Evolutionary conservation across 345 rosid genomes (phyloP).

Genomic region (Eucalyptus melliodora): DNA sequence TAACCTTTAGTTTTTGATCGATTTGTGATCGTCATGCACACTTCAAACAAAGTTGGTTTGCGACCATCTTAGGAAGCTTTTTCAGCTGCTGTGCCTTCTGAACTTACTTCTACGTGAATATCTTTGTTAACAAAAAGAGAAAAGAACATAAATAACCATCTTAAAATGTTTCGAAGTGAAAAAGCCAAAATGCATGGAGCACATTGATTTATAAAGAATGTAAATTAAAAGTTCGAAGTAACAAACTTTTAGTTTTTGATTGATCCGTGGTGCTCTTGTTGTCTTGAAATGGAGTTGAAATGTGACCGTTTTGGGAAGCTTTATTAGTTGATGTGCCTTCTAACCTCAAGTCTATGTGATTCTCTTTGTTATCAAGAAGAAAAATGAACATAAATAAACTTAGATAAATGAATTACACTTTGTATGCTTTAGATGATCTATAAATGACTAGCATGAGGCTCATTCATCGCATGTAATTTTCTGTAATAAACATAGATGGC

Average conservation of each 20-base stretch:
- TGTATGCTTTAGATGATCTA: neutral
- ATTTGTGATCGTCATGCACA: neutral
- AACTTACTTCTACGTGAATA: neutral
- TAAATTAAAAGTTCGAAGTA: no score
- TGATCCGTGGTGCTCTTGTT: no score
- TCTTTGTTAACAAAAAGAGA: neutral
- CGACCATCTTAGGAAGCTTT: neutral
- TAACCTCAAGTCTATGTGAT: rapidly evolving
- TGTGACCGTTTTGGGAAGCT: neutral
- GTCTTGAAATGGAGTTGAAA: no score
- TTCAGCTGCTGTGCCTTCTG: neutral
- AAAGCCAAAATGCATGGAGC: neutral
- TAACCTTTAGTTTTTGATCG: neutral
- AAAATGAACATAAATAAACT: neutral
- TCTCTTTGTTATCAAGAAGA: neutral
- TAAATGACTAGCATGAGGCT: neutral
- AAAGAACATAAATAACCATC: neutral
- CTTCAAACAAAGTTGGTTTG: neutral
- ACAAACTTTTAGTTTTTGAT: no score
- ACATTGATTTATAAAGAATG: no score
- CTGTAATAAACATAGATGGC: neutral
- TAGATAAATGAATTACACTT: neutral
- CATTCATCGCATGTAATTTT: neutral
- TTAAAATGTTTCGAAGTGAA: neutral
- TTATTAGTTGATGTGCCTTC: neutral